Base-by-base conservation (phyloP, 1,284 basidiomycete species). In the Malassezia sp. region DNA sequence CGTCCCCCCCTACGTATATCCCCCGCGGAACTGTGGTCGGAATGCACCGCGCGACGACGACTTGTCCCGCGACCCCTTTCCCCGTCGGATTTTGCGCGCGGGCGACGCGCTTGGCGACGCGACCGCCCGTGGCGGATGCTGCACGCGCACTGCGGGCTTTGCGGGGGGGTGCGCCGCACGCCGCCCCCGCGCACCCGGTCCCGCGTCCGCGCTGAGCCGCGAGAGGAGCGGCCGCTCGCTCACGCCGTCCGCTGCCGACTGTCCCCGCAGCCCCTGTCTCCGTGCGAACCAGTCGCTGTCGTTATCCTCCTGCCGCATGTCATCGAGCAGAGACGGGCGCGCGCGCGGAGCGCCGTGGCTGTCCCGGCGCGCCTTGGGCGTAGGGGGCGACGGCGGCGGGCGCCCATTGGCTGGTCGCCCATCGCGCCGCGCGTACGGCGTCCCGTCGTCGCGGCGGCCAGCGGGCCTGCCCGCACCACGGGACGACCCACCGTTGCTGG, bases 241-340 rank as follows among this genome's bases (percentile, higher is more conserved):
- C n/a, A n/a, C n/a, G n/a, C 27, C 27, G 27, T 14, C 27, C 14
- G 27, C 14, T 28, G 27, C 14, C 8, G 7, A 28, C 27, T 28
- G 10, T 17, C 21, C 14, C 10, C 38, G 37, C 18, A 50, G 42
- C 18, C 38, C 43, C 20, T 45, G 30, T 14, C 22, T 42, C 14
- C 48, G 36, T 14, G 34, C 27, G 20, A 50, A 45, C 48, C 48
- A 50, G 42, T 50, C 42, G 14, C 18, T 11, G 14, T 33, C 43
- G 31, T 40, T n/a, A n/a, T n/a, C 42, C 9, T 32, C 42, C n/a
- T 29, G 23, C 30, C 33, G 34, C 37, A 38, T 33, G 14, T 38
- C 36, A 1, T 46, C 38, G 17, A 37, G 35, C 24, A 34, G 39
- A 3, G 40, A 38, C 12, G 47, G 38, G 17, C 45, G 43, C 14